Base-by-base conservation (phyloP, 169 alveolate genomes). In the Perkinsus marinus region DNA sequence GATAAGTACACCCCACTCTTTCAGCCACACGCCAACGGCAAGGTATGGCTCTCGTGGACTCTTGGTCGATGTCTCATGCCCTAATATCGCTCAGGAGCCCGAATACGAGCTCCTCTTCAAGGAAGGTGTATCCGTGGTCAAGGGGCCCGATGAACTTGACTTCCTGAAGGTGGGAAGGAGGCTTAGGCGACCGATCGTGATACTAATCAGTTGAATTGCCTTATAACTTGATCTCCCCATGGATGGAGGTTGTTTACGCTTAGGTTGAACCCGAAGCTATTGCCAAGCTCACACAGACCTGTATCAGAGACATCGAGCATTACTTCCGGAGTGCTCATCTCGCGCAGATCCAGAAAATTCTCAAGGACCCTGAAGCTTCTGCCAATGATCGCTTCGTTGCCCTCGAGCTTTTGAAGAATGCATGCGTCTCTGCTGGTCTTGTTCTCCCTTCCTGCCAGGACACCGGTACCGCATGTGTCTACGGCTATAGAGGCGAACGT, bases 391-490 rank as follows among this genome's bases (percentile, higher is more conserved):
- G 95, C 68, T 95, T 93, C 94, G 97, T 96, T 0, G 96, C 98
- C 17, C 94, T 95, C 95, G 96, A 95, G 91, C 94, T 96, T 57
- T 94, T 96, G 41, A 95, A 95, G 68, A 96, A 95, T 90, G 98
- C 97, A 38, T 93, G 95, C 91, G 91, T 96, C 68, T 94, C 97
- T 6, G 95, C 97, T 36, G 95, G 93, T 43, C 91, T 96, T 91
- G 95, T 95, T 17, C 93, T 96, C 90, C 98, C 98, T 0, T 96
- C 97, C 26, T 97, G 98, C 91, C 98, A 97, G 92, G 98, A 97
- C 92, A 97, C 98, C 19, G 98, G 97, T 39, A 96, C 98, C 37
- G 98, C 97, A n/a, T 93, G 95, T 90, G 96, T 96, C 39, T 90
- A 95, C 91, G 98, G 96, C n/a, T 95, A 96, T 92, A 93, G 96